Evolutionary conservation across 1,139 yeast genomes (phyloP).

Genomic region (Yamadazyma spencermartinsiae): DNA sequence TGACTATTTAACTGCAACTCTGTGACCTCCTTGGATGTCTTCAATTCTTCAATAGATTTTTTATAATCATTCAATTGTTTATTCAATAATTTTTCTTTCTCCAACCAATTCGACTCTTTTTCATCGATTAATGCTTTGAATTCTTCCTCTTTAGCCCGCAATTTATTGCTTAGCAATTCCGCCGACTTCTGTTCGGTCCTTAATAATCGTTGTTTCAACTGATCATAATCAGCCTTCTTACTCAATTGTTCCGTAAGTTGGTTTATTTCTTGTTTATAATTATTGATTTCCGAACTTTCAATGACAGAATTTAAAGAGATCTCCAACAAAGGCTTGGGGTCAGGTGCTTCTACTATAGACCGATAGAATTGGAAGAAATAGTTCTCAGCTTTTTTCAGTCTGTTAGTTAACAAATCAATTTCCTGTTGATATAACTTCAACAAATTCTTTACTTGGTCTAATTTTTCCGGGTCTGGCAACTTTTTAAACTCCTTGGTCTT

Average conservation of each 20-base stretch:
- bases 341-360: conserved; percentile 85
- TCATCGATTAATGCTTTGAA: conserved; percentile 59
- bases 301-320: conserved; percentile 69
- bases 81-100: conserved; percentile 46
- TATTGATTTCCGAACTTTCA: conserved; percentile 54
- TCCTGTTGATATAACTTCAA: conserved; percentile 86
- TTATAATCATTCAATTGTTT: conserved; percentile 48
- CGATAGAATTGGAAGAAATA: conserved; percentile 75
- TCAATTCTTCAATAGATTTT: conserved; percentile 52
- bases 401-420: conserved; percentile 76
- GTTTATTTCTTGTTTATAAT: conserved; percentile 54
- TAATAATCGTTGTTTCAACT: conserved; percentile 59
- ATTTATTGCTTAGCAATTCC: conserved; percentile 45
- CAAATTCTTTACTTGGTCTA: conserved; percentile 62
- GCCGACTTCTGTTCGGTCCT: conserved; percentile 61
- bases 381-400: conserved; percentile 73
- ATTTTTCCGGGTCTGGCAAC: conserved; percentile 62
- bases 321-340: conserved; percentile 81
- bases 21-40: conserved; percentile 56
- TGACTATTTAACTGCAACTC: conserved; percentile 45
- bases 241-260: conserved; percentile 61
- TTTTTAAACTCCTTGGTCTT: conserved; percentile 83
- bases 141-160: conserved; percentile 64
- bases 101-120: conserved; percentile 60
- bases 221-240: conserved; percentile 76